phyloP scores from a whole-genome alignment of 441 rosid species.

The Syzygium malaccense region DNA sequence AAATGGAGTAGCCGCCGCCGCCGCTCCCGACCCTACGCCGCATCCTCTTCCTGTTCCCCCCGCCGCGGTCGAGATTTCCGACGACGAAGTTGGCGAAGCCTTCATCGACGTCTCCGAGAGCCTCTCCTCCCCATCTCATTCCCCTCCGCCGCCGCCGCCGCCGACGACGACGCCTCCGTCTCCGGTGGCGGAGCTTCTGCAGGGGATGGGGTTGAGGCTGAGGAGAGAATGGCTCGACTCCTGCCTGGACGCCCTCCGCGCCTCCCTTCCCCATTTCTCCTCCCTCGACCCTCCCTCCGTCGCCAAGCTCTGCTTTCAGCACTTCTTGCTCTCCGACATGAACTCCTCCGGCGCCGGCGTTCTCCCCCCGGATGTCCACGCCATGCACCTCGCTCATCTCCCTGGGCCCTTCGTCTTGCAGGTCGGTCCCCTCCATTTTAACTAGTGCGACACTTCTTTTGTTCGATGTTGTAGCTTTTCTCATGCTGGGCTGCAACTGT shows the following conservation, averaged over 20 bases:
- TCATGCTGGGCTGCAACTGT: background rate
- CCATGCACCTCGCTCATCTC: conserved; percentile 71
- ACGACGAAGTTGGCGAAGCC: conserved; percentile 26
- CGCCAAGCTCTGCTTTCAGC: conserved; percentile 74
- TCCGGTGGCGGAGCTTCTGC: conserved; percentile 32
- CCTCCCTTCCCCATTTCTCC: conserved; percentile 33
- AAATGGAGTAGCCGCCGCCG: background rate
- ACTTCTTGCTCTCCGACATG: conserved; percentile 76
- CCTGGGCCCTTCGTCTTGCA: conserved; percentile 79
- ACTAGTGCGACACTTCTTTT: background rate
- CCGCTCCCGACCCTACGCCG: conserved; percentile 16
- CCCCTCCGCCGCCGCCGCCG: conserved; percentile 9
- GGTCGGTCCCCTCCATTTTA: conserved; percentile 21
- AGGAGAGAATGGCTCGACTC: conserved; percentile 63
- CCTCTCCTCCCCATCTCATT: conserved; percentile 28
- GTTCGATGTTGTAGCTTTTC: background rate
- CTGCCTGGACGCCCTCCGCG: conserved; percentile 38
- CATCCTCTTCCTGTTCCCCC: conserved; percentile 22
- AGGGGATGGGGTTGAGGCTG: conserved; percentile 53
- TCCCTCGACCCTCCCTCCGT: conserved; percentile 35
- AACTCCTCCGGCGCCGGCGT: conserved; percentile 64
- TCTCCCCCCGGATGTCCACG: conserved; percentile 61
- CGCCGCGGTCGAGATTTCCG: conserved; percentile 33
- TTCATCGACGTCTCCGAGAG: conserved; percentile 43
- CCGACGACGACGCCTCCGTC: background rate